phyloP scores from a whole-genome alignment of 306 rosid genomes.

The Vicia sativa region DNA sequence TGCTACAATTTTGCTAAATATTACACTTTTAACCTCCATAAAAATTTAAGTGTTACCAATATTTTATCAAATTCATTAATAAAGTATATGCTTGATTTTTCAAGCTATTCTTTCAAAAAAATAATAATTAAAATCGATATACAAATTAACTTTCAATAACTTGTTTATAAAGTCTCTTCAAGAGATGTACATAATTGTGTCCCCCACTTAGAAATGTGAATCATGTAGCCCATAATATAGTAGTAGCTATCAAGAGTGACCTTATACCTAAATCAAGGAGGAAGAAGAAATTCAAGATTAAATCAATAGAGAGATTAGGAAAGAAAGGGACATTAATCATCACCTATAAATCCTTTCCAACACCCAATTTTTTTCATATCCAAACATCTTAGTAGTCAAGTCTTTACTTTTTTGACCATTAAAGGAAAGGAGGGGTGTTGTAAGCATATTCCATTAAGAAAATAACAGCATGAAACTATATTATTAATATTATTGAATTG shows the following conservation, averaged over 20 bases:
- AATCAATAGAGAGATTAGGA: slow-evolving; percentile 25
- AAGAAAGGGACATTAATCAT: slow-evolving; percentile 37
- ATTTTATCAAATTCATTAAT: too few relatives aligned
- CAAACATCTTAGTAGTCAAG: slow-evolving; percentile 40
- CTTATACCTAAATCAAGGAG: slow-evolving; percentile 38
- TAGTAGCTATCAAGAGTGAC: slow-evolving; percentile 31
- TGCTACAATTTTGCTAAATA: too few relatives aligned
- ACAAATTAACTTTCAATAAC: too few relatives aligned
- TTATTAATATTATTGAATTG: slow-evolving; percentile 14
- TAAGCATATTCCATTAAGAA: slow-evolving; percentile 15
- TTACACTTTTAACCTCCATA: too few relatives aligned
- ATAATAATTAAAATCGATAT: too few relatives aligned
- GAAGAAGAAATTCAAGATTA: slow-evolving; percentile 39
- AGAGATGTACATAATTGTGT: slow-evolving; percentile 21
- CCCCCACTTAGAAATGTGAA: slow-evolving; percentile 19
- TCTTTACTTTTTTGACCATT: slow-evolving; percentile 40
- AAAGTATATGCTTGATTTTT: too few relatives aligned
- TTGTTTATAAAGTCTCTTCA: neutral
- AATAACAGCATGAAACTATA: slow-evolving; percentile 9
- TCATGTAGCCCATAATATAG: slow-evolving; percentile 7
- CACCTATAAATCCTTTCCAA: slow-evolving; percentile 26
- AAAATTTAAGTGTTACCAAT: too few relatives aligned
- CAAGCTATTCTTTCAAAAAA: too few relatives aligned
- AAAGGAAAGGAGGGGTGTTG: neutral
- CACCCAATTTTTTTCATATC: slow-evolving; percentile 37